phyloP scores from a whole-genome alignment of 257 asterid genomes.

The Fraxinus americana region DNA sequence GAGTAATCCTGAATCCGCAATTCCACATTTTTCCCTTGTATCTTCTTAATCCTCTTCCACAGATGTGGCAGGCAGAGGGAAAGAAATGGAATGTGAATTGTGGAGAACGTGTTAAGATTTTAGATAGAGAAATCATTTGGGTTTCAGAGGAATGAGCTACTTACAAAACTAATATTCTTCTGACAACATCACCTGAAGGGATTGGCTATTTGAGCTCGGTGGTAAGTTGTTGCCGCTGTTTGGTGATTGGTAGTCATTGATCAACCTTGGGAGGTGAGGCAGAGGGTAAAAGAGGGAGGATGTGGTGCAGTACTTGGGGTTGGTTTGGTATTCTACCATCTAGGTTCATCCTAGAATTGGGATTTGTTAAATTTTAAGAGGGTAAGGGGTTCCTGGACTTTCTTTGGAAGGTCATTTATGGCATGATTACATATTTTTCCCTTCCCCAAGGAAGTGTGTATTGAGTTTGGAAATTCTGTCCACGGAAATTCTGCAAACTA shows the following conservation, averaged over 20 bases:
- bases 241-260: no score
- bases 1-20: background rate
- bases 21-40: background rate
- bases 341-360: background rate
- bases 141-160: background rate
- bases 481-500: background rate
- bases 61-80: no score
- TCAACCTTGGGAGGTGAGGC: no score
- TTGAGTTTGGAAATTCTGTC: background rate
- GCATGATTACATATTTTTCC: background rate
- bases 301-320: background rate
- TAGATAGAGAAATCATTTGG: background rate
- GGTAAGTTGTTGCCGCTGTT: no score
- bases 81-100: background rate
- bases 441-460: background rate
- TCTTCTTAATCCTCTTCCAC: background rate
- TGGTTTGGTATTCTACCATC: no score
- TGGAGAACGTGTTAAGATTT: background rate
- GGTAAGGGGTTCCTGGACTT: background rate
- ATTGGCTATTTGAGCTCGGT: no score
- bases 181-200: no score
- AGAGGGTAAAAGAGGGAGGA: no score
- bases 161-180: no score
- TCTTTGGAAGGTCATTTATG: background rate
- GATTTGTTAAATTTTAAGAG: background rate